Evolutionary conservation across 176 grass and related monocot species (phyloP), one percentile per base, ranked within the genome.

Genomic region (Ampelocalamus luodianensis): DNA sequence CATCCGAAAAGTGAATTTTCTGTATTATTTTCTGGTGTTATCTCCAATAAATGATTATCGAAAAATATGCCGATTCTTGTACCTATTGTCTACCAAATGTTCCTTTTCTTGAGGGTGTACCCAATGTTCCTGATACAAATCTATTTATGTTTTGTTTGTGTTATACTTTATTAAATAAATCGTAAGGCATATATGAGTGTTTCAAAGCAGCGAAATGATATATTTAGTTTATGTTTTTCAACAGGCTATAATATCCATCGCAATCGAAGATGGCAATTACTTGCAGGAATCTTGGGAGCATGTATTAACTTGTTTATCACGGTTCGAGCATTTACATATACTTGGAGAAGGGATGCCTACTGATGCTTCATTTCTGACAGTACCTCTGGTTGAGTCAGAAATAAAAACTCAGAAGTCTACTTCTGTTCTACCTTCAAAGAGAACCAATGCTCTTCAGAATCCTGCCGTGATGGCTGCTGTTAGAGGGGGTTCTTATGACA

Each of bases 231-330:
- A 59, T 85, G 46, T 84, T 68, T 74, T 50, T 87, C 55, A 66
- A 88, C 89, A 97, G 96, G 96, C 96, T 90, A 98, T 98, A 75
- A 92, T 98, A 90, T 93, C 94, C n/a, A 96, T 93, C 6, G 96
- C 93, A 73, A 93, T 98, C 26, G 91, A 94, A 92, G 96, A 98
- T 86, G 96, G 90, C 22, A 83, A 98, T 85, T 96, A 94, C 74
- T 87, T 98, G 68, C 96, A 96, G 71, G 96, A 98, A 80, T 88
- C 93, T 53, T 98, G 96, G 96, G 96, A 98, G 59, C 96, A 98
- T 65, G 88, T 98, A 77, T 81, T 98, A 76, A 96, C 91, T 66
- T 98, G 96, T 85, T 91, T 98, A 77, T 98, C 96, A 49, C 83
- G 96, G 78, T 98, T 98, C 71, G 96, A 98, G 75, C 93, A 98